Conservation (phyloP, 2,329 filamentous ascomycete species). For the Penicillium paneum region DNA sequence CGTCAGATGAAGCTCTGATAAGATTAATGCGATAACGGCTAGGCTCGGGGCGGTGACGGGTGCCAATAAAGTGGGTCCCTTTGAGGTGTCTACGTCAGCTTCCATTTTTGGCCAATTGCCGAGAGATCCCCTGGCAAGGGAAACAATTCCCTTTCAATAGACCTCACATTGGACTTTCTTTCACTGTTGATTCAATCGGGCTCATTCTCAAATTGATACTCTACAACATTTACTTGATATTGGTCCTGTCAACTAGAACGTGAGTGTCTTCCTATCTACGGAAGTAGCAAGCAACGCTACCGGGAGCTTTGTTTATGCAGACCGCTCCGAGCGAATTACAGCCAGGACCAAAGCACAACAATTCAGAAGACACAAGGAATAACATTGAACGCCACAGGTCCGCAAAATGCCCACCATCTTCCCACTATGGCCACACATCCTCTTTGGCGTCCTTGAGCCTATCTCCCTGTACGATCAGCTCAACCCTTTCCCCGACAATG, state of each 20-base stretch:
- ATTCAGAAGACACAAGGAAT: background rate
- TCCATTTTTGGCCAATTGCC: background rate
- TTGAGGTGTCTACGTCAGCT: slow-evolving; percentile 11
- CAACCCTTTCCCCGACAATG: slow-evolving; percentile 1
- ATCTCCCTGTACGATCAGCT: slow-evolving; percentile 58
- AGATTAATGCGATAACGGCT: slow-evolving; percentile 9
- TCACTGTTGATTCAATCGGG: background rate
- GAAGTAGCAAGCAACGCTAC: background rate
- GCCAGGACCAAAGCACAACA: background rate
- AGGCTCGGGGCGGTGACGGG: slow-evolving; percentile 6
- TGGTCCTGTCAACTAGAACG: background rate
- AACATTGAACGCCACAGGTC: background rate
- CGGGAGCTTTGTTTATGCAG: background rate
- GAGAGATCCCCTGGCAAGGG: slow-evolving; percentile 1
- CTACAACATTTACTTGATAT: background rate
- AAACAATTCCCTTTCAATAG: background rate
- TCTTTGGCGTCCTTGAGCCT: slow-evolving; percentile 68
- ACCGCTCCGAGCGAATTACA: background rate
- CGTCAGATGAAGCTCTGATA: slow-evolving; percentile 9
- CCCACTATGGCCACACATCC: slow-evolving; percentile 60
- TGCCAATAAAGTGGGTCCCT: slow-evolving; percentile 6
- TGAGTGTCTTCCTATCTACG: background rate
- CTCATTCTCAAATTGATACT: background rate
- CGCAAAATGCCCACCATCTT: slow-evolving; percentile 48
- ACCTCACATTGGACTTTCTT: background rate